A percentile compares a stretch with the other conserved stretches of the same genome.
phyloP scores from a whole-genome alignment of 257 asterid genomes.

The Solanum okadae region DNA sequence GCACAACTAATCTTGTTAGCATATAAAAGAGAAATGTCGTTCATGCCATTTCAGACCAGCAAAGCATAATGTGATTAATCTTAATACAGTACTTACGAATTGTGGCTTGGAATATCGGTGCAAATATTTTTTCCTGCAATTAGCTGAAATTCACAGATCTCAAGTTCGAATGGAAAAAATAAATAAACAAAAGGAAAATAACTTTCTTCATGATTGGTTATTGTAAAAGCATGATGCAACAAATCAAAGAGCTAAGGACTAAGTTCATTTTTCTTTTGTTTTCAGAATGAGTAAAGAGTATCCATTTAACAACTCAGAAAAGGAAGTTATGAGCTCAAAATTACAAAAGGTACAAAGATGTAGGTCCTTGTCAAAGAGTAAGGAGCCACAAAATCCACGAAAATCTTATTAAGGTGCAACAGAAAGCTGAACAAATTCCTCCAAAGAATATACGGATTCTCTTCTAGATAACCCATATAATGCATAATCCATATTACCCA shows the following conservation, averaged over 20 bases:
- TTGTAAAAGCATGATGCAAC: not conserved
- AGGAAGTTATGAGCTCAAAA: not conserved
- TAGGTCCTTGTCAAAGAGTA: not conserved
- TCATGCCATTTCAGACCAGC: not conserved
- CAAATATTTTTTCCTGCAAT: conserved; percentile 61
- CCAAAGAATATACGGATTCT: not conserved
- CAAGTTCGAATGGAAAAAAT: not conserved
- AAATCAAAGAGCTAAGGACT: not conserved
- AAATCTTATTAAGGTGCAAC: not conserved
- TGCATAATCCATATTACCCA: not conserved
- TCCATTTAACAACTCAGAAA: not conserved
- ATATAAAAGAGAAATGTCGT: not conserved
- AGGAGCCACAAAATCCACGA: not conserved
- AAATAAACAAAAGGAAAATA: not conserved
- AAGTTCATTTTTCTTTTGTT: not conserved
- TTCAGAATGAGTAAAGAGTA: not conserved
- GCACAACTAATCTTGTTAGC: conserved; percentile 5
- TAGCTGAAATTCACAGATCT: conserved; percentile 27
- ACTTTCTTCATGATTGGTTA: not conserved
- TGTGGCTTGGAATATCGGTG: conserved; percentile 69
- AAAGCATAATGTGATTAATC: not conserved
- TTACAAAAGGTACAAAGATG: not conserved
- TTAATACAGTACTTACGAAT: conserved; percentile 38
- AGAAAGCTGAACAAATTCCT: not conserved
- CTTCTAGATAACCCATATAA: not conserved